phyloP scores from a whole-genome alignment of 2,329 filamentous ascomycete genomes.

The Hymenoscyphus fraxineus region DNA sequence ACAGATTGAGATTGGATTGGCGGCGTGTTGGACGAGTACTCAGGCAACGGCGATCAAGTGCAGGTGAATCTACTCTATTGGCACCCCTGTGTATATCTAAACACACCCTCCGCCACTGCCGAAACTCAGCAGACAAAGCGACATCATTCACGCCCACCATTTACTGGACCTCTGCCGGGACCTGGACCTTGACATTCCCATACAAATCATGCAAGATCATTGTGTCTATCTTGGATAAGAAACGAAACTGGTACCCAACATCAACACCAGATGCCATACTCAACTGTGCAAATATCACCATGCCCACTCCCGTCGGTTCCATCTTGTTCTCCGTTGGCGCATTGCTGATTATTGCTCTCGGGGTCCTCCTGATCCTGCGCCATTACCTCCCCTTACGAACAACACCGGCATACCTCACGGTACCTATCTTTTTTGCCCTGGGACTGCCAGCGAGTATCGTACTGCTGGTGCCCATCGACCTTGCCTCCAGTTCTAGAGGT shows the following conservation, averaged over 20 bases:
- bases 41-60: too few relatives aligned
- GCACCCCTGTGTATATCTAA: not conserved
- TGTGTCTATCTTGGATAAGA: not conserved
- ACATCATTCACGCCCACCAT: not conserved
- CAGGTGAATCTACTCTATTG: not conserved
- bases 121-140: not conserved
- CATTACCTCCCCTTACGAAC: slow-evolving; percentile 86
- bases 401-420: slow-evolving; percentile 82
- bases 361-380: slow-evolving; percentile 80
- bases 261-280: slow-evolving; percentile 18
- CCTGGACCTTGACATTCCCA: not conserved
- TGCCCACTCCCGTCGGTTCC: slow-evolving; percentile 68
- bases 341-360: slow-evolving; percentile 67
- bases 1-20: too few relatives aligned
- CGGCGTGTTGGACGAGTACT: too few relatives aligned
- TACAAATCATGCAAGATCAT: not conserved
- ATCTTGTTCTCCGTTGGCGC: slow-evolving; percentile 72
- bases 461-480: slow-evolving; percentile 89
- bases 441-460: slow-evolving; percentile 89
- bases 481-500: slow-evolving; percentile 77
- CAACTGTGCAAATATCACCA: slow-evolving; percentile 13
- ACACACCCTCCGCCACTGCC: not conserved
- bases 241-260: too few relatives aligned
- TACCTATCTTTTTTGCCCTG: slow-evolving; percentile 94
- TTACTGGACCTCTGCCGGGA: too few relatives aligned